Conservation (phyloP, 441 rosid genomes). For the Cnidoscolus chayamansa region DNA sequence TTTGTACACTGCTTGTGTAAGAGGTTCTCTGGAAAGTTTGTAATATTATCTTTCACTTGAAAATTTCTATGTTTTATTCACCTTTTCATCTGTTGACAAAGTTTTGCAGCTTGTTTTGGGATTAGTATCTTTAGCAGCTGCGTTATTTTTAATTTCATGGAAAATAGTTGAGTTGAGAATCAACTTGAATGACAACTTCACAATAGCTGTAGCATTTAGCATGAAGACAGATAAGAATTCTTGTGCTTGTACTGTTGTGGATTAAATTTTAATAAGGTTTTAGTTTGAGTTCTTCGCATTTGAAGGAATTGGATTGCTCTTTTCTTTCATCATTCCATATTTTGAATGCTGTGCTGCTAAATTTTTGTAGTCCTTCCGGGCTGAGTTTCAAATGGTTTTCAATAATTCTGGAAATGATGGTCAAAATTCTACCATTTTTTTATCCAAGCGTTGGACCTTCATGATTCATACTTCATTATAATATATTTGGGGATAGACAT, state of each 20-base stretch:
- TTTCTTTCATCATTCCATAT: background rate
- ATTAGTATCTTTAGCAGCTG: constrained; percentile 27
- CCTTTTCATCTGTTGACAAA: constrained; percentile 25
- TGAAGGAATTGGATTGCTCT: constrained; percentile 14
- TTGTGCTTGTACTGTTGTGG: constrained; percentile 31
- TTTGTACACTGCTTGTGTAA: constrained; percentile 30
- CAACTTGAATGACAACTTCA: constrained; percentile 20
- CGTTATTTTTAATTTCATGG: constrained; percentile 22
- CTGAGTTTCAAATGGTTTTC: too few species aligned
- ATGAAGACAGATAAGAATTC: constrained; percentile 37
- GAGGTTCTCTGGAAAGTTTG: constrained; percentile 25
- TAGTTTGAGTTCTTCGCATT: constrained; percentile 23
- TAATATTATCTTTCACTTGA: constrained; percentile 4
- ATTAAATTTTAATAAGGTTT: constrained; percentile 23
- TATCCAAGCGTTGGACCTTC: too few species aligned
- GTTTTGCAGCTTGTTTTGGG: constrained; percentile 32
- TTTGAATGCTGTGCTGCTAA: too few species aligned
- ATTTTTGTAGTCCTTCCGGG: too few species aligned
- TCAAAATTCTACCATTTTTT: too few species aligned
- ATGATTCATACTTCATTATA: too few species aligned
- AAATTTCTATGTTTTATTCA: constrained; percentile 14
- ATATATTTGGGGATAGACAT: too few species aligned
- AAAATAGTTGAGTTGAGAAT: constrained; percentile 32
- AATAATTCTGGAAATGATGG: too few species aligned
- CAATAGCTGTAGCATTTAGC: constrained; percentile 32